Evolutionary conservation across 169 alveolate genomes (phyloP).

Genomic region (Plasmodium vinckei): DNA sequence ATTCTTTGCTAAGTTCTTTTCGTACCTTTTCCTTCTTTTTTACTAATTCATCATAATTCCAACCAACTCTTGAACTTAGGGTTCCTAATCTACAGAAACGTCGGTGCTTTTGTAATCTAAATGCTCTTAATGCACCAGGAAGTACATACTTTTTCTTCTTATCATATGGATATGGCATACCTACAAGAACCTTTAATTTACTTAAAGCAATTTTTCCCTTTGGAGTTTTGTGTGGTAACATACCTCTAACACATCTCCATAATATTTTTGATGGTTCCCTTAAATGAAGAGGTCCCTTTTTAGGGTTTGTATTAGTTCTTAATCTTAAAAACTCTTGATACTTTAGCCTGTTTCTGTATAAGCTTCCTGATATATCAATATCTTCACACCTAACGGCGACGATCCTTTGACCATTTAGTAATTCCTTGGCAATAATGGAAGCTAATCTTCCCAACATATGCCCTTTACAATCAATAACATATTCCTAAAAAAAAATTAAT

Average conservation of each 20-base stretch:
- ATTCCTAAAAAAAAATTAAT: conserved; percentile 77
- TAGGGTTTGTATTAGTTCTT: conserved; percentile 97
- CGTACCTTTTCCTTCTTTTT: conserved; percentile 93
- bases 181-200: conserved; percentile 95
- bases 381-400: conserved; percentile 98
- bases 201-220: conserved; percentile 98
- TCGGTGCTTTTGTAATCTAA: conserved; percentile 90
- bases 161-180: conserved; percentile 96
- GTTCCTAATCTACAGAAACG: conserved; percentile 93
- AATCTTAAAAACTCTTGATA: conserved; percentile 95
- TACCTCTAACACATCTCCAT: conserved; percentile 99
- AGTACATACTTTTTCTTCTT: conserved; percentile 93
- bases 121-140: conserved; percentile 94
- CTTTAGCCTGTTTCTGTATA: conserved; percentile 95
- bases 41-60: conserved; percentile 92
- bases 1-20: conserved; percentile 89
- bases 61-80: conserved; percentile 93
- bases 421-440: conserved; percentile 98
- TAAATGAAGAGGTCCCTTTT: conserved; percentile 96
- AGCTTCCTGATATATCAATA: conserved; percentile 96
- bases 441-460: conserved; percentile 99
- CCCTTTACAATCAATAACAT: conserved; percentile 98
- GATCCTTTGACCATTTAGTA: conserved; percentile 97
- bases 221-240: conserved; percentile 98
- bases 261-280: conserved; percentile 97